A percentile compares a stretch with the other conserved stretches of the same genome.
These are phyloP conservation scores for Piloderma croceum DNA, from an alignment of 768 basidiomycete species.

Conservation along the genomic window DNA sequence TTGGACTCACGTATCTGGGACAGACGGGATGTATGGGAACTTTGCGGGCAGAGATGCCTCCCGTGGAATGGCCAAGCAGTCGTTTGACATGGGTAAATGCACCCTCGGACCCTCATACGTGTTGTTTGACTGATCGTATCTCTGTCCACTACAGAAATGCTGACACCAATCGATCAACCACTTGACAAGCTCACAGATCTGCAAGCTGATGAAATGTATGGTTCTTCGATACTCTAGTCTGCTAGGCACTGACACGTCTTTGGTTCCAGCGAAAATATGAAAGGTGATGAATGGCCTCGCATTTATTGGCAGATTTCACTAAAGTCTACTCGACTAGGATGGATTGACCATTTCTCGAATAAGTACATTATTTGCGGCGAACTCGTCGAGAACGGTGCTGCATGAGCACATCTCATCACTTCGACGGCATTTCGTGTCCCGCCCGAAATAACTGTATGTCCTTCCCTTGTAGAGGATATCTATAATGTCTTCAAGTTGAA, in stretches of 20 bases:
- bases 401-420: no score
- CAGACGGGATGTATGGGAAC: conserved; percentile 95
- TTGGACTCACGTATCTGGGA: background rate
- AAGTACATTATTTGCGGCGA: conserved; percentile 91
- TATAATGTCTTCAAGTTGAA: no score
- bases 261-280: conserved; percentile 79
- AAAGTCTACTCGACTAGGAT: conserved; percentile 44
- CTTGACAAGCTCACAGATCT: conserved; percentile 82
- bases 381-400: conserved; percentile 78
- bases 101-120: background rate
- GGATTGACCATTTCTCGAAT: conserved; percentile 90
- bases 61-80: conserved; percentile 96
- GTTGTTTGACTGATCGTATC: background rate
- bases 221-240: conserved; percentile 9
- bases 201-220: conserved; percentile 76
- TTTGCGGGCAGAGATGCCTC: conserved; percentile 97
- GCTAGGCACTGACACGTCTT: conserved; percentile 9
- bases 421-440: no score
- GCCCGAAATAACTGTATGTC: no score
- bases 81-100: conserved; percentile 78
- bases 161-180: conserved; percentile 81
- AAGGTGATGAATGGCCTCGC: conserved; percentile 41
- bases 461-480: no score
- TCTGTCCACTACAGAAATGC: conserved; percentile 58
- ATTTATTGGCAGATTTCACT: background rate